Percentiles rank a stretch among this genome's conserved stretches.
These are phyloP conservation scores for Begonia masoniana DNA, from an alignment of 306 rosid species.

Conservation along the genomic window DNA sequence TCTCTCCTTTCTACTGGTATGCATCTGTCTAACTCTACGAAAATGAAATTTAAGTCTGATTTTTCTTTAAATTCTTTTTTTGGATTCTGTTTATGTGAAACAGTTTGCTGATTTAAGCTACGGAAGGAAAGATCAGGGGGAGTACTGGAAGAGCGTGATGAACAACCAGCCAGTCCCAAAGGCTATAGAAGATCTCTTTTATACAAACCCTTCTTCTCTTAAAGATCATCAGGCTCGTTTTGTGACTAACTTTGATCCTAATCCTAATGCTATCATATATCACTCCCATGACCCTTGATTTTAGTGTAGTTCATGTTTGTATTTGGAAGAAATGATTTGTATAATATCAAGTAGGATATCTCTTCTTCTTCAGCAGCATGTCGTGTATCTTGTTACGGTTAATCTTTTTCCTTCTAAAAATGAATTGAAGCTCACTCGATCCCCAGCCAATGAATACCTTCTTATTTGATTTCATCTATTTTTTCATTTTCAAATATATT, in stretches of 20 bases:
- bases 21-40: too few species aligned
- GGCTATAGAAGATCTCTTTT: background rate
- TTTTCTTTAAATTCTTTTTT: background rate
- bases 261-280: slow-evolving; percentile 13
- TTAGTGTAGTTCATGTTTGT: too few species aligned
- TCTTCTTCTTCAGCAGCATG: too few species aligned
- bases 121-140: slow-evolving; percentile 8
- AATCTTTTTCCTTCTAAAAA: too few species aligned
- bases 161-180: slow-evolving; percentile 9
- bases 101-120: slow-evolving; percentile 3
- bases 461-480: too few species aligned
- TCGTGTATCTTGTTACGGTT: too few species aligned
- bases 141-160: slow-evolving; percentile 13
- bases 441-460: too few species aligned
- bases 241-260: slow-evolving; percentile 9
- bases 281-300: slow-evolving; percentile 3
- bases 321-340: background rate
- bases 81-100: background rate
- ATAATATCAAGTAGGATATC: too few species aligned
- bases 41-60: too few species aligned
- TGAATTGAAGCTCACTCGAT: too few species aligned
- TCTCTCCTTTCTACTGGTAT: too few species aligned
- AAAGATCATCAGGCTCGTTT: background rate
- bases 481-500: too few species aligned
- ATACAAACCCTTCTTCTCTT: background rate